Evolutionary conservation across 192 early-diverging fungal genomes (phyloP), one percentile per base, ranked within the genome.

Genomic region (Coemansia sp.): DNA sequence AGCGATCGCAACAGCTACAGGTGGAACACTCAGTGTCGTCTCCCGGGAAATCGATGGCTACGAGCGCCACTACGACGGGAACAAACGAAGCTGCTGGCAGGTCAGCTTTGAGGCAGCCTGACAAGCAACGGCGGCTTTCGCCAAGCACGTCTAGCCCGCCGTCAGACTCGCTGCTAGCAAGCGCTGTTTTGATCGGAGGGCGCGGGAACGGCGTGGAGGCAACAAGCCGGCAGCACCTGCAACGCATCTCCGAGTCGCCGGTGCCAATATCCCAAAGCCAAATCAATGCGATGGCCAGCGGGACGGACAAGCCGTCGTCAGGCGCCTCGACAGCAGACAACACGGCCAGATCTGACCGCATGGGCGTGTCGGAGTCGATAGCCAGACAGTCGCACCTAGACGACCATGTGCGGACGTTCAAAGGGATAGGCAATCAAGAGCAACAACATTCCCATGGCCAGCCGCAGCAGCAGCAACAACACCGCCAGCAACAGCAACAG

Each of bases 341-440:
- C 18, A 14, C 51, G 4, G 7, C 51, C 8, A 14, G 43, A 11
- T 41, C 48, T 30, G 61, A 67, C 6, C 56, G 71, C 10, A 10
- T 46, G 2, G 63, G 43, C 0, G 73, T 75, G 23, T 71, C 73
- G 20, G 78, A 81, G 63, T 75, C 78, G n/a, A 72, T 75, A 18
- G 62, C 67, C 15, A 68, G 67, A 63, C 78, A 81, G 52, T 72
- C 78, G 53, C 78, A 81, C 38, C 20, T 81, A 46, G 73, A 75
- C 12, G 78, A 75, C 41, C 76, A 78, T 26, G 61, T 75, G 15
- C 66, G 70, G 45, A 81, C 78, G 15, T 81, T 81, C 55, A 61
- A 53, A 23, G 69, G 69, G 10, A 26, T 15, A 16, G 60, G 60
- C 48, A 16, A 38, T 15, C 64, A 66, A 26, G 70, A 52, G 52